Conservation (phyloP, 352 stramenopile genomes). For the Blastocystis hominis region DNA sequence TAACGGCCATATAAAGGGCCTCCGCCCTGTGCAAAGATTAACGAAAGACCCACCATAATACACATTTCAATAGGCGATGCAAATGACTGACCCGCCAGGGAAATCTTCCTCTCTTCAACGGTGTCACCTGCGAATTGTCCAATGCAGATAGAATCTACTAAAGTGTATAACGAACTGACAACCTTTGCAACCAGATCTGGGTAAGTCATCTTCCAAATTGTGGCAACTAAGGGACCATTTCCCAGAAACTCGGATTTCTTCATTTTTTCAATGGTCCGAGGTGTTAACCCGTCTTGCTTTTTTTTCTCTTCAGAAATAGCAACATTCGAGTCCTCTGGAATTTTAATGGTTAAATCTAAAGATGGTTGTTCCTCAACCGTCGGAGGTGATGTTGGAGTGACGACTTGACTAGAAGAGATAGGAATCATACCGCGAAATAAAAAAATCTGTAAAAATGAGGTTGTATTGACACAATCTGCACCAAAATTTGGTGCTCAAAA, state of each 20-base stretch:
- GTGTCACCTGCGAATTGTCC: slow-evolving; percentile 28
- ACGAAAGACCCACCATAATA: neutral
- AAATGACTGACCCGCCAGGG: slow-evolving; percentile 7
- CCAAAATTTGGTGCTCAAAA: no score
- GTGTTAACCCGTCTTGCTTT: neutral
- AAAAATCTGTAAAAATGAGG: neutral
- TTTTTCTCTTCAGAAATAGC: neutral
- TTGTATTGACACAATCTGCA: neutral
- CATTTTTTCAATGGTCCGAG: slow-evolving; percentile 10
- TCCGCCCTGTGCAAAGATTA: slow-evolving; percentile 24
- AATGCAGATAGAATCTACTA: slow-evolving; percentile 51
- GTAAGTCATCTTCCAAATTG: slow-evolving; percentile 56
- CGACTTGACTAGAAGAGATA: neutral
- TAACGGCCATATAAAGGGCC: slow-evolving; percentile 43
- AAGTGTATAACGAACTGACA: neutral
- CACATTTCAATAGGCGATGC: slow-evolving; percentile 41
- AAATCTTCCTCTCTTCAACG: slow-evolving; percentile 32
- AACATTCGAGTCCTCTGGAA: neutral
- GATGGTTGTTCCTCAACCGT: neutral
- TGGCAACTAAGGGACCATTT: slow-evolving; percentile 43
- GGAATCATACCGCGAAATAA: neutral
- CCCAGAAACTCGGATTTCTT: slow-evolving; percentile 37
- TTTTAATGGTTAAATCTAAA: neutral
- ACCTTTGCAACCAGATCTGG: slow-evolving; percentile 53
- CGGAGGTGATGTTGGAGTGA: neutral